A percentile compares a stretch with the other conserved stretches of the same genome.
These are phyloP conservation scores for Dictyostelium brefeldianum DNA, from an alignment of 78 protist species.

Conservation along the genomic window DNA sequence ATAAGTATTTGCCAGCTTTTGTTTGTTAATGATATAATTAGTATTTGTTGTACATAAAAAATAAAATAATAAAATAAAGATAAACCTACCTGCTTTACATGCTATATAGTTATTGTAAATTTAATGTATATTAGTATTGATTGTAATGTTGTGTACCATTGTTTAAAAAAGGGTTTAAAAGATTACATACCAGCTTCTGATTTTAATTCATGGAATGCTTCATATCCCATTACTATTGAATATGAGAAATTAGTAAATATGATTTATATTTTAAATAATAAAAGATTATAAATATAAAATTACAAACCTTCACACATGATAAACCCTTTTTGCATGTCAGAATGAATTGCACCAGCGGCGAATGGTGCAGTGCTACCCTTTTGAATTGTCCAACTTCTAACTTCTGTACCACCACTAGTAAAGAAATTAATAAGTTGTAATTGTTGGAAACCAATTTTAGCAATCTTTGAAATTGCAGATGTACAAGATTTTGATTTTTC, in stretches of 20 bases:
- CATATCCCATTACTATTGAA: slow-evolving; percentile 79
- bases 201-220: slow-evolving; percentile 80
- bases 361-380: slow-evolving; percentile 93
- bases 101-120: too few relatives aligned
- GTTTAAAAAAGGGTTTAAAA: too few relatives aligned
- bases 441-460: slow-evolving; percentile 90
- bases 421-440: slow-evolving; percentile 93
- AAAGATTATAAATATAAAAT: too few relatives aligned
- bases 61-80: too few relatives aligned
- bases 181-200: slow-evolving; percentile 41
- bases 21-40: too few relatives aligned
- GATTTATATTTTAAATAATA: too few relatives aligned
- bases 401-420: slow-evolving; percentile 97
- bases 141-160: too few relatives aligned
- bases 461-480: slow-evolving; percentile 83
- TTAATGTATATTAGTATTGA: too few relatives aligned
- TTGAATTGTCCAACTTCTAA: slow-evolving; percentile 95
- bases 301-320: slow-evolving; percentile 89
- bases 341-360: slow-evolving; percentile 97
- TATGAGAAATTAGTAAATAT: too few relatives aligned
- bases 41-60: neutral
- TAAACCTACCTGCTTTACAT: slow-evolving; percentile 45
- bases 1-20: slow-evolving; percentile 89
- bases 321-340: slow-evolving; percentile 91
- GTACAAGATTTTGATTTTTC: slow-evolving; percentile 24